These are phyloP conservation scores for Floccularia luteovirens DNA, from an alignment of 768 basidiomycete genomes.

Conservation along the genomic window DNA sequence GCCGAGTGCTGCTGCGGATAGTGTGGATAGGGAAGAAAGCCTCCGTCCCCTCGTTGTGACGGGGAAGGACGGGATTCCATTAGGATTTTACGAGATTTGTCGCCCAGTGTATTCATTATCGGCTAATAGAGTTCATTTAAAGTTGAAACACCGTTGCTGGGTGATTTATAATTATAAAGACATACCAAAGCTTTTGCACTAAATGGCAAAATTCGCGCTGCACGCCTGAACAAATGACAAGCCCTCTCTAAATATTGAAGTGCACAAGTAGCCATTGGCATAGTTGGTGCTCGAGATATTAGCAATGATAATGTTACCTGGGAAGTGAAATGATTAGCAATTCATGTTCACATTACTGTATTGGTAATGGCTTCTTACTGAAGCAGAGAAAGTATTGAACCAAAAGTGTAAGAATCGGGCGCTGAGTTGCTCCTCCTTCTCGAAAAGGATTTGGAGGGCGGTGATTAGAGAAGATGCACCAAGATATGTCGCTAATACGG, in stretches of 20 bases:
- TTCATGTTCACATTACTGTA: slow-evolving; percentile 1
- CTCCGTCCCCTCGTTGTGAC: slow-evolving; percentile 2
- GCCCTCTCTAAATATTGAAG: slow-evolving; percentile 54
- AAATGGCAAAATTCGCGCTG: slow-evolving; percentile 51
- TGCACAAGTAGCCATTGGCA: slow-evolving; percentile 50
- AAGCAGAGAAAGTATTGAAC: slow-evolving; percentile 69
- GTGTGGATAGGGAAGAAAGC: slow-evolving; percentile 8
- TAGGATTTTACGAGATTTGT: slow-evolving; percentile 41
- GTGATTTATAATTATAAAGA: slow-evolving; percentile 5
- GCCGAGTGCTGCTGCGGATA: slow-evolving; percentile 16
- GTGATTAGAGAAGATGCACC: slow-evolving; percentile 51
- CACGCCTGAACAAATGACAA: slow-evolving; percentile 48
- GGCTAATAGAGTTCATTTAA: slow-evolving; percentile 24
- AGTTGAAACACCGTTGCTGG: slow-evolving; percentile 2
- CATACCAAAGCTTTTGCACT: slow-evolving; percentile 52
- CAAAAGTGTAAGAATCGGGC: slow-evolving; percentile 65
- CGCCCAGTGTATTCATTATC: slow-evolving; percentile 46
- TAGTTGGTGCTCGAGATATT: slow-evolving; percentile 53
- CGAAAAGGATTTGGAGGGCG: slow-evolving; percentile 46
- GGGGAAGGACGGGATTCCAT: slow-evolving; percentile 19
- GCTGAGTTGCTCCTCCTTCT: slow-evolving; percentile 52
- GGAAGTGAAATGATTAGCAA: not conserved
- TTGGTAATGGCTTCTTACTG: slow-evolving; percentile 33
- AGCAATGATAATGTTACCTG: slow-evolving; percentile 62
- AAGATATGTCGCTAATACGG: slow-evolving; percentile 62